Evolutionary conservation across 306 rosid species (phyloP), one percentile per base, ranked within the genome.

Genomic region (Lotus japonicus): DNA sequence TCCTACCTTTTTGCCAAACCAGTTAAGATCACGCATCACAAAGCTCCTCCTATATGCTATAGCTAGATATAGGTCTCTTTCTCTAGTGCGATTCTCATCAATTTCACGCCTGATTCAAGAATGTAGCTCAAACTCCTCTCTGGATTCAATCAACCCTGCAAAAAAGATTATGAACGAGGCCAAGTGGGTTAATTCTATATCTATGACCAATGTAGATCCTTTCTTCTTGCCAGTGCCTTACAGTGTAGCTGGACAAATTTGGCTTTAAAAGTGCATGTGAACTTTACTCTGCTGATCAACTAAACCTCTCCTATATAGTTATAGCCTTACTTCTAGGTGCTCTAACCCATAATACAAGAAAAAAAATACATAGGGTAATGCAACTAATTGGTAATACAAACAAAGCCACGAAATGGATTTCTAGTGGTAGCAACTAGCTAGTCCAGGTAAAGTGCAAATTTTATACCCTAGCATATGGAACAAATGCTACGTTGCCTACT

Each of bases 21-120:
- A 76, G 70, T 59, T 55, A 78, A 46, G 77, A 64, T 86, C 80
- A 83, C 88, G 88, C 83, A 80, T 85, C 79, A 80, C 84, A 88
- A 74, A 76, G 69, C 49, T 21, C 3, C 16, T 17, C 31, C 54
- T 64, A 45, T 26, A n/a, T n/a, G n/a, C n/a, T n/a, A n/a, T n/a
- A n/a, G n/a, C n/a, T n/a, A n/a, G n/a, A n/a, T n/a, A n/a, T n/a
- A n/a, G n/a, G n/a, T n/a, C n/a, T n/a, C n/a, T n/a, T n/a, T n/a
- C n/a, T n/a, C n/a, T n/a, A n/a, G 86, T 85, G 91, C 74, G 71
- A 31, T 53, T 61, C 67, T 52, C 67, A 46, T 42, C 31, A 74
- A 65, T 26, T 55, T 63, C 35, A 17, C 31, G 31, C 1, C 17
- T 46, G 33, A 50, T 35, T 52, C 72, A 79, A 73, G 81, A 46